Base-by-base conservation (phyloP, 768 basidiomycete species). In the Mycena rosella region DNA sequence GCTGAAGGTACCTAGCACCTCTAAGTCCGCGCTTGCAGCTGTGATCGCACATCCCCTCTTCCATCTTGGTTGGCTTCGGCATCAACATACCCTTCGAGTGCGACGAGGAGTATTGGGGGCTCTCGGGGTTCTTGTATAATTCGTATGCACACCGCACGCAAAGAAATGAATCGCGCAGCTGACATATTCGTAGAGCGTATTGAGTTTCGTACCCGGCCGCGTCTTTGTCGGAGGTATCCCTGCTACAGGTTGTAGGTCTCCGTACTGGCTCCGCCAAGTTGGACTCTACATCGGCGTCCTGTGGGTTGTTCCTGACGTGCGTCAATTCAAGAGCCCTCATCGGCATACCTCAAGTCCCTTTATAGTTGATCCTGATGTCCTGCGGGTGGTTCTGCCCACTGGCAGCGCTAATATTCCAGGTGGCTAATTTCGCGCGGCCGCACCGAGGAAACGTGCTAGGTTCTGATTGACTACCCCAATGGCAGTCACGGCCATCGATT, bases 271-370 rank as follows among this genome's bases (percentile, higher is more conserved):
- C 89, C 11, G 82, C 84, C 74, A 76, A 78, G 67, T 83, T 89
- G 51, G 72, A 71, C 60, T 83, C 73, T 53, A 78, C 82, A 14
- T 90, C 86, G 87, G 78, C 87, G 63, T 87, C 29, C 79, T 88
- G 8, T 88, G 91, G 78, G 60, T 76, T 40, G 63, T 49, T n/a
- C 75, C 75, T 52, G 74, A 74, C 17, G 69, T 74, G 30, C 15
- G 58, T 60, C 47, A 9, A 15, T 22, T 36, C 14, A 13, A 47
- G 42, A 2, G 26, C 6, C 44, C 49, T 22, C 11, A 2, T 38
- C 13, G 22, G 18, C 17, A 27, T 13, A 1, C 17, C 15, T 45
- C 34, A 17, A n/a, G 42, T 44, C 5, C 20, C 17, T 22, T 22
- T n/a, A 15, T 24, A 74, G 73, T 52, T 82, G 5, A 73, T 85